Evolutionary conservation across 2,329 filamentous ascomycete species (phyloP).

Genomic region (Penicillium hordei): DNA sequence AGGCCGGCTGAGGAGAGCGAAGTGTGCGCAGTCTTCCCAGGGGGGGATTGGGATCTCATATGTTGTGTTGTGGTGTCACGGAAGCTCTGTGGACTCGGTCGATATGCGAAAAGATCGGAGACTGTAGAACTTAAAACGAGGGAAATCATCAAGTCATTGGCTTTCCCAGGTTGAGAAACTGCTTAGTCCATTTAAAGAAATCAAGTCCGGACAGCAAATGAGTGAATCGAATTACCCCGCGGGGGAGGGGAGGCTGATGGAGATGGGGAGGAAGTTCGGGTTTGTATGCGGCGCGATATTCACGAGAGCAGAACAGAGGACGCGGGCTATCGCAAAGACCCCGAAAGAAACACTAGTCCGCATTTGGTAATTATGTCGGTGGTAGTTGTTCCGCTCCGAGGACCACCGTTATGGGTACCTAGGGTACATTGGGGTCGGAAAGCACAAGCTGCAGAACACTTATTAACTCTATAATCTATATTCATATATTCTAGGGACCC

Average conservation of each 20-base stretch:
- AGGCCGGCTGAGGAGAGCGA: slow-evolving; percentile 36
- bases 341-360: slow-evolving; percentile 39
- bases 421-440: background rate
- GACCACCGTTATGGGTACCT: background rate
- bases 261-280: slow-evolving; percentile 22
- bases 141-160: slow-evolving; percentile 37
- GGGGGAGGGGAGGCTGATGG: slow-evolving; percentile 18
- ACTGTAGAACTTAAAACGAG: slow-evolving; percentile 18
- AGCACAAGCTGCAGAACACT: background rate
- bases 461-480: background rate
- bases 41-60: slow-evolving; percentile 29
- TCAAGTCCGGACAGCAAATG: slow-evolving; percentile 17
- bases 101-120: slow-evolving; percentile 30
- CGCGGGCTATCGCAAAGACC: slow-evolving; percentile 43
- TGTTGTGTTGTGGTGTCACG: slow-evolving; percentile 26
- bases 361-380: slow-evolving; percentile 28
- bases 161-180: slow-evolving; percentile 13
- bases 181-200: slow-evolving; percentile 15
- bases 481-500: background rate
- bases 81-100: slow-evolving; percentile 26
- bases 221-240: slow-evolving; percentile 17
- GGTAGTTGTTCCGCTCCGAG: slow-evolving; percentile 32
- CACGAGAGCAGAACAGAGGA: slow-evolving; percentile 31
- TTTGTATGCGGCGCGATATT: slow-evolving; percentile 33
- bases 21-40: slow-evolving; percentile 29